These are phyloP conservation scores for Arthroderma sp. DNA, from an alignment of 2,329 filamentous ascomycete species.

Conservation along the genomic window DNA sequence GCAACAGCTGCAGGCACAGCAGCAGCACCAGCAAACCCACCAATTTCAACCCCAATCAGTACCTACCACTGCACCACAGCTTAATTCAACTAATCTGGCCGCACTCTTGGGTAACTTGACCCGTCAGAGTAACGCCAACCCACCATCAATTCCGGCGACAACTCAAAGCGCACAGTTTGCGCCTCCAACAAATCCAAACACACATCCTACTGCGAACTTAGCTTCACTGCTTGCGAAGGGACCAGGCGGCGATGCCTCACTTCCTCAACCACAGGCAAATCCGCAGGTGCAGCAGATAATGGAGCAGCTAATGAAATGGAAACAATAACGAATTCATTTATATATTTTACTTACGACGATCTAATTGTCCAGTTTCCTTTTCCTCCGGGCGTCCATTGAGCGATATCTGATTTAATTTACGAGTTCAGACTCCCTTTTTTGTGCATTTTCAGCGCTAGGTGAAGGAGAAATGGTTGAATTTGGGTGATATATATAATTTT, in stretches of 20 bases:
- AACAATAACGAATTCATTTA: constrained; percentile 12
- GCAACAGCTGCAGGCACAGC: neutral
- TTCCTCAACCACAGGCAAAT: constrained; percentile 13
- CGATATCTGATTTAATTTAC: neutral
- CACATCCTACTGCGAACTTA: constrained; percentile 27
- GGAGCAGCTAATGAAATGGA: constrained; percentile 38
- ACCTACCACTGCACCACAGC: constrained; percentile 8
- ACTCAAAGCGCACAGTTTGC: constrained; percentile 1
- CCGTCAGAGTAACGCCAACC: constrained; percentile 8
- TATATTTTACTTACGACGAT: neutral
- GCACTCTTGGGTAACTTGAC: constrained; percentile 14
- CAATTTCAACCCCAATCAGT: constrained; percentile 27
- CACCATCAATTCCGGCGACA: neutral
- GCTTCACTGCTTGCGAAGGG: constrained; percentile 28
- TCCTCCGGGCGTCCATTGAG: neutral
- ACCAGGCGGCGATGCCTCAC: neutral
- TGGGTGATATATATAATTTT: neutral
- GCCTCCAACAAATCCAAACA: constrained; percentile 18
- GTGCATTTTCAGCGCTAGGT: neutral
- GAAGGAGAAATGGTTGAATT: neutral
- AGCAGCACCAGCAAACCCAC: constrained; percentile 21
- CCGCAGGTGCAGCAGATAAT: constrained; percentile 39
- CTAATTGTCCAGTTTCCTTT: neutral
- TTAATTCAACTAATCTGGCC: constrained; percentile 18
- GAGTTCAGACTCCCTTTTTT: neutral